These are phyloP conservation scores for Saturnispora quitensis DNA, from an alignment of 805 yeast genomes.

Conservation along the genomic window DNA sequence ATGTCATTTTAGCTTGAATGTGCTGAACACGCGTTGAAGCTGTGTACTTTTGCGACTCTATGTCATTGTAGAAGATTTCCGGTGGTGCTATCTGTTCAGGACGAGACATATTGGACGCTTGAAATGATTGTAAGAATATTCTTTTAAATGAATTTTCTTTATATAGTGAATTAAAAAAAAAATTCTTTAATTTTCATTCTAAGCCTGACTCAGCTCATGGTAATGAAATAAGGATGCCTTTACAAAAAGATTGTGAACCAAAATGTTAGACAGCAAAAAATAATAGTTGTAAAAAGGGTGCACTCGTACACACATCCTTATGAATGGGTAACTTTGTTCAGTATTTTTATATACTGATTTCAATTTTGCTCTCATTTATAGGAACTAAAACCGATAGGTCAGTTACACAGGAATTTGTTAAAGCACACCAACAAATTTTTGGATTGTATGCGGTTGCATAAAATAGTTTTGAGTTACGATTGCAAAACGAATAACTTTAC, in stretches of 20 bases:
- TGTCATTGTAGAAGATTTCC: constrained; percentile 85
- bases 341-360: too few relatives aligned
- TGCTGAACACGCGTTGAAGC: constrained; percentile 94
- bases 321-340: too few relatives aligned
- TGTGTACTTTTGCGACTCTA: constrained; percentile 85
- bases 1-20: constrained; percentile 95
- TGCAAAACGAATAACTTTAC: too few relatives aligned
- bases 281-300: too few relatives aligned
- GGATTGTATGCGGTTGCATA: too few relatives aligned
- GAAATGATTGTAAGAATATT: not conserved
- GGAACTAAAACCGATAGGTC: too few relatives aligned
- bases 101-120: constrained; percentile 57
- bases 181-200: not conserved
- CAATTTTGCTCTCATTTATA: too few relatives aligned
- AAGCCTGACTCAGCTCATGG: not conserved
- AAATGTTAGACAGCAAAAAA: too few relatives aligned
- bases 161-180: not conserved
- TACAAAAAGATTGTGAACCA: not conserved
- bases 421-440: too few relatives aligned
- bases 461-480: too few relatives aligned
- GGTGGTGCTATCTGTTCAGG: constrained; percentile 97
- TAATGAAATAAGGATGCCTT: not conserved
- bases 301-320: too few relatives aligned
- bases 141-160: not conserved
- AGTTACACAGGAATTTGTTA: too few relatives aligned